Base-by-base conservation (phyloP, 306 rosid genomes). In the Quercus cerris region DNA sequence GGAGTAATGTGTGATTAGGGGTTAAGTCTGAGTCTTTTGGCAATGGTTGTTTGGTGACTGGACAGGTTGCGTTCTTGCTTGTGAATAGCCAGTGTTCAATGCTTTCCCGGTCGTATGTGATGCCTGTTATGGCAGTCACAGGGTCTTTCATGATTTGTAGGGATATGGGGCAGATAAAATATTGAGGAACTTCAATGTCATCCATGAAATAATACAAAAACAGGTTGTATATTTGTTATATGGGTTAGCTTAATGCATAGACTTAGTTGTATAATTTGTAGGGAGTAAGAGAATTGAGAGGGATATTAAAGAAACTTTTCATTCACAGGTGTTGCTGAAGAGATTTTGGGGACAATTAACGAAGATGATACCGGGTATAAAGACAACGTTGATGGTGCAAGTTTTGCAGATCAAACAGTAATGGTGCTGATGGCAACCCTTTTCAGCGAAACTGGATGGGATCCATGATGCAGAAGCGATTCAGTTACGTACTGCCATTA, bases 61-160 rank as follows among this genome's bases (percentile, higher is more conserved):
- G 97, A 58, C 97, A 93, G 19, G 87, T 84, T 3, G 68, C 78
- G 82, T 87, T 87, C 49, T 81, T 81, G 78, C 78, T 38, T 0
- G 56, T 22, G 89, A 86, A 85, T 46, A 93, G 71, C 97, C 97
- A 93, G 5, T 82, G 87, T 64, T 93, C 97, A 5, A 93, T 93
- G 89, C 84, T 88, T 1, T 89, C 94, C 4, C 97, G 54, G 22
- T 93, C 94, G 35, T 93, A 93, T 10, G 97, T 90, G 61, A 93
- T 93, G n/a, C 97, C 97, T 9, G 97, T 86, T 62, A 83, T 71
- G 31, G 86, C 85, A 0, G 94, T 93, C 6, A 93, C 97, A 2
- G 97, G 97, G 49, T 93, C 97, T 51, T 80, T 81, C 97, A 93
- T 93, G 56, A 93, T 89, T 76, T 89, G 91, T 0, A 93, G 91